phyloP scores from a whole-genome alignment of 768 basidiomycete genomes.

The Psilocybe azurescens region DNA sequence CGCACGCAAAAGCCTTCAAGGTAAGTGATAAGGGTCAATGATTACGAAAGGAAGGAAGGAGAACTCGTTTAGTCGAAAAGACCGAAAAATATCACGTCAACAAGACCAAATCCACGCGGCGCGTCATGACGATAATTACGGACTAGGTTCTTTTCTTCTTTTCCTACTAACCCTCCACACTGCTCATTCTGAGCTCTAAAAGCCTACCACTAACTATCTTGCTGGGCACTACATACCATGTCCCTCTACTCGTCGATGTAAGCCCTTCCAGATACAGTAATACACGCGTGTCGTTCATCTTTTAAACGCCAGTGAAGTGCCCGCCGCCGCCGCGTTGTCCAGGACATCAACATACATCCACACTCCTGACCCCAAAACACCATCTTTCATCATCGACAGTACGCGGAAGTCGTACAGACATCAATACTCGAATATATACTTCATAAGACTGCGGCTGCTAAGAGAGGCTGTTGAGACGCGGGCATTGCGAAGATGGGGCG shows the following conservation, averaged over 20 bases:
- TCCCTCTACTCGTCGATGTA: background rate
- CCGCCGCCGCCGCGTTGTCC: conserved; percentile 26
- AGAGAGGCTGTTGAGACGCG: conserved; percentile 44
- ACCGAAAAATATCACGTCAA: conserved; percentile 31
- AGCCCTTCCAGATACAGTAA: background rate
- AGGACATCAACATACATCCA: conserved; percentile 46
- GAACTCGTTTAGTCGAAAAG: background rate
- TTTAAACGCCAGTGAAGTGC: conserved; percentile 23
- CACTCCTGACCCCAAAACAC: conserved; percentile 37
- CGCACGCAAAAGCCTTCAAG: no score
- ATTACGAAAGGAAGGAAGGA: no score
- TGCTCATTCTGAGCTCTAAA: background rate
- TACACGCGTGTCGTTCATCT: background rate
- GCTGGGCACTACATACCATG: background rate
- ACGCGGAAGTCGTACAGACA: conserved; percentile 55
- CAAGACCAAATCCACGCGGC: conserved; percentile 34
- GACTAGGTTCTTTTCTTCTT: background rate
- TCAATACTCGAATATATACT: conserved; percentile 65
- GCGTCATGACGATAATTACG: conserved; percentile 14
- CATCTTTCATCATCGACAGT: conserved; percentile 51
- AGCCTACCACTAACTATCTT: background rate
- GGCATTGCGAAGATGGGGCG: conserved; percentile 46
- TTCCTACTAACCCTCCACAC: background rate
- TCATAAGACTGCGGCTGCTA: conserved; percentile 48
- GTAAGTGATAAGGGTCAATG: no score